phyloP scores from a whole-genome alignment of 2,329 filamentous ascomycete species.

The Podosphaera aphanis region DNA sequence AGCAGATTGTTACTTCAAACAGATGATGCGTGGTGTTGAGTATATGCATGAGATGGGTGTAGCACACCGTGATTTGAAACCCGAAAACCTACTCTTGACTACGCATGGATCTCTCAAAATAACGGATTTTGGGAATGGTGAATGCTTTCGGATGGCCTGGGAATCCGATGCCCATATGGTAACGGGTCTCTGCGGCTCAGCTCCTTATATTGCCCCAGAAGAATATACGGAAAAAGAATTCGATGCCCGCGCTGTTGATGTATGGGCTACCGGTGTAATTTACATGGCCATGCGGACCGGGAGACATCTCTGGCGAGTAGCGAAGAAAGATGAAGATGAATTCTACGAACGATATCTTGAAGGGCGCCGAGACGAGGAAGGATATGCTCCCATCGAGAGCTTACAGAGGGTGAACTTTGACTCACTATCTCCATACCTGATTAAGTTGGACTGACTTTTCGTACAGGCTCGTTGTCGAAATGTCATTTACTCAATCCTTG shows the following conservation, averaged over 20 bases:
- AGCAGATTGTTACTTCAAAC: constrained; percentile 96
- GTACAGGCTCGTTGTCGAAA: constrained; percentile 80
- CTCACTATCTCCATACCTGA: constrained; percentile 1
- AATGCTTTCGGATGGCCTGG: constrained; percentile 99
- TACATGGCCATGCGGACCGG: constrained; percentile 99
- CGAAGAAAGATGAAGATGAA: constrained; percentile 88
- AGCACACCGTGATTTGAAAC: constrained; percentile 86
- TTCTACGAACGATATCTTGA: constrained; percentile 90
- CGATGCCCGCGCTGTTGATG: constrained; percentile 87
- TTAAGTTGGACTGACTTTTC: neutral
- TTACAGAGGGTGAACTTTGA: constrained; percentile 57
- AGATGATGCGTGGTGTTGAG: constrained; percentile 95
- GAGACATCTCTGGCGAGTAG: constrained; percentile 86
- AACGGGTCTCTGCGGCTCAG: constrained; percentile 82
- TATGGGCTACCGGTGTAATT: constrained; percentile 96
- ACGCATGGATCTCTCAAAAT: constrained; percentile 87
- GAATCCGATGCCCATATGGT: constrained; percentile 98
- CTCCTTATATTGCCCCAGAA: constrained; percentile 90
- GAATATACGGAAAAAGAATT: constrained; percentile 93
- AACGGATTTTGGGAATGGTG: constrained; percentile 94
- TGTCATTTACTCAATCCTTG: constrained; percentile 94
- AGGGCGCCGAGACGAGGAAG: constrained; percentile 78
- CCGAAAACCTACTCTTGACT: constrained; percentile 84
- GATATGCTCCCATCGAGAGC: constrained; percentile 89
- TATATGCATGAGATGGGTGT: constrained; percentile 99